A percentile compares a stretch with the other conserved stretches of the same genome.
Evolutionary conservation across 441 rosid species (phyloP).

Genomic region (Hura crepitans): DNA sequence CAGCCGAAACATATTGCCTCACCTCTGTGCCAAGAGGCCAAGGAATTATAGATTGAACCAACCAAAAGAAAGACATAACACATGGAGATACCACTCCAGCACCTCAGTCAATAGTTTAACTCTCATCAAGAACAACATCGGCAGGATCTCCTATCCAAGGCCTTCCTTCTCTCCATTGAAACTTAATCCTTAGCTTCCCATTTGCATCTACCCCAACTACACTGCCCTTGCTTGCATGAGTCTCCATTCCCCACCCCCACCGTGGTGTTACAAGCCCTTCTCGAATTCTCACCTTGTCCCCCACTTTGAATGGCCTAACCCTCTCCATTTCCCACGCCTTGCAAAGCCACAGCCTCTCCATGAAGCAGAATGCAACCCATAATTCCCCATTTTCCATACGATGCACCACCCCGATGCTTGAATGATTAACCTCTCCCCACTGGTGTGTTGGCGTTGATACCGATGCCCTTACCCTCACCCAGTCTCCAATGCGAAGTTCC

Average conservation of each 20-base stretch:
- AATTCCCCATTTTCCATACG: slow-evolving; percentile 75
- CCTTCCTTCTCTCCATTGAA: slow-evolving; percentile 95
- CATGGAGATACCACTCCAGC: too few relatives aligned
- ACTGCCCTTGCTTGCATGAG: slow-evolving; percentile 79
- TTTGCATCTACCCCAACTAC: slow-evolving; percentile 94
- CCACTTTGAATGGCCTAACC: slow-evolving; percentile 64
- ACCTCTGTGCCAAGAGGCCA: slow-evolving; percentile 12
- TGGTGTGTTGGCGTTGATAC: slow-evolving; percentile 74
- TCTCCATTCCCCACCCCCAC: slow-evolving; percentile 99
- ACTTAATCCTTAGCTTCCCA: slow-evolving; percentile 85
- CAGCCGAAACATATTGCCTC: slow-evolving; percentile 21
- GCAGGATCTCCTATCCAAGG: slow-evolving; percentile 99
- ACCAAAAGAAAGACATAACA: slow-evolving; percentile 16
- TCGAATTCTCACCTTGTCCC: slow-evolving; percentile 74
- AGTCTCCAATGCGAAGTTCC: slow-evolving; percentile 76
- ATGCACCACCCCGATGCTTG: slow-evolving; percentile 87
- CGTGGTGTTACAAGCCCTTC: slow-evolving; percentile 78
- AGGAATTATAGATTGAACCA: slow-evolving; percentile 22
- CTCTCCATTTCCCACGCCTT: slow-evolving; percentile 84
- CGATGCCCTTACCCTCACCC: slow-evolving; percentile 74
- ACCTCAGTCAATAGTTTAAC: slow-evolving; percentile 23
- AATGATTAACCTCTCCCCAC: slow-evolving; percentile 94
- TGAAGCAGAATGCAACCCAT: slow-evolving; percentile 84
- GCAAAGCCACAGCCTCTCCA: slow-evolving; percentile 92
- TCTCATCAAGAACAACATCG: slow-evolving; percentile 68